A percentile compares a stretch with the other conserved stretches of the same genome.
These are phyloP conservation scores for Tricholoma sp. DNA, from an alignment of 768 basidiomycete genomes.

Conservation along the genomic window DNA sequence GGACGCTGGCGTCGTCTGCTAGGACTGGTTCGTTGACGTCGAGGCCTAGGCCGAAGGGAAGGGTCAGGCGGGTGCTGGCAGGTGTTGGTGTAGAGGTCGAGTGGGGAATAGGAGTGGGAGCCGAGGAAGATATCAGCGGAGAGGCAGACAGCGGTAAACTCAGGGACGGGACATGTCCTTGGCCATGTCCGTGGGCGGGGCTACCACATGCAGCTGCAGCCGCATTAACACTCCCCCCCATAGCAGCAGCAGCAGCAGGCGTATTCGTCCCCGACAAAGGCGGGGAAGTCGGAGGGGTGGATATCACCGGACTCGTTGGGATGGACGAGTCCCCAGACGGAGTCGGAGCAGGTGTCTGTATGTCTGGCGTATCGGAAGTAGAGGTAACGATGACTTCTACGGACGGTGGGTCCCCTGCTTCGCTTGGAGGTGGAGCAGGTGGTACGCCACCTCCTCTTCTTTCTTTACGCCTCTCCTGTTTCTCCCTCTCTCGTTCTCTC, in stretches of 20 bases:
- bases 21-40: constrained; percentile 36
- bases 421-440: constrained; percentile 14
- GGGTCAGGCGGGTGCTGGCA: constrained; percentile 10
- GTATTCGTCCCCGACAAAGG: neutral
- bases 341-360: neutral
- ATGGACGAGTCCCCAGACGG: neutral
- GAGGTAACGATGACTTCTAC: constrained; percentile 8
- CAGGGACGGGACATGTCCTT: neutral
- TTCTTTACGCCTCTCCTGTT: constrained; percentile 21
- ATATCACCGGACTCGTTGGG: neutral
- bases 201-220: neutral
- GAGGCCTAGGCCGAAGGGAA: constrained; percentile 4
- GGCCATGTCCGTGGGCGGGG: neutral
- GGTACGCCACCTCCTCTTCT: constrained; percentile 11
- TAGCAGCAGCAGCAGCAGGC: neutral
- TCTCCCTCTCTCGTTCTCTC: constrained; percentile 22
- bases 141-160: neutral
- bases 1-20: constrained; percentile 83
- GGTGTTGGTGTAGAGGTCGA: neutral
- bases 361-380: neutral
- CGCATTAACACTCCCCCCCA: neutral
- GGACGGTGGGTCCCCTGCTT: constrained; percentile 12
- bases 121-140: neutral
- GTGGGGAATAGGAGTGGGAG: neutral
- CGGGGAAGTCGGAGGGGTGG: neutral